Base-by-base conservation (phyloP, 1,139 yeast species). In the Candida mesenterica region DNA sequence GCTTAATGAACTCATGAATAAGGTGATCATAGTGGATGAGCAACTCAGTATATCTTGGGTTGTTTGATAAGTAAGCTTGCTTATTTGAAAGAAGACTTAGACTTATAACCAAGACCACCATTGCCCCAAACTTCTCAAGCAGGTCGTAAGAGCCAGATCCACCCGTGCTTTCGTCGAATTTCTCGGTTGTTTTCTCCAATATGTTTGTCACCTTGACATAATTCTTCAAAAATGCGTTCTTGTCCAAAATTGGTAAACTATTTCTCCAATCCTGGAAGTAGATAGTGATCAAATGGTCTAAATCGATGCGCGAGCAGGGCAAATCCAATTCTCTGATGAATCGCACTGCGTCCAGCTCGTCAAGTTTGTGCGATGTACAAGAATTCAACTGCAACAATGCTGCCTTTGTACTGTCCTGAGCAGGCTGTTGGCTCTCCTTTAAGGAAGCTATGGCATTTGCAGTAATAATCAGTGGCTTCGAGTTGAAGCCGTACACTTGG, bases 221-320 rank as follows among this genome's bases (percentile, higher is more conserved):
- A 45, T 77, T 76, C 22, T 67, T 63, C 51, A 82, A 64, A 49
- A 87, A 87, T 4, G 76, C 68, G 32, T 75, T 74, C 48, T 79
- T 78, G 54, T 85, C 86, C 35, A 88, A 54, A 8, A 86, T 68
- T 0, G 96, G 94, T 28, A 82, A 67, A 12, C 77, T 61, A 29
- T 74, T 70, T 24, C 87, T 83, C 95, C 96, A 89, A 42, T 83
- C 84, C 44, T 79, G 82, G 60, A 87, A 88, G 55, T 76, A 89
- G 1, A 74, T 57, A 0, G 81, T 73, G 27, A 77, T 66, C 26
- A 79, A 61, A 20, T 75, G 75, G 47, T 81, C 85, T 43, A 79
- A 53, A 41, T 78, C 80, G 31, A 75, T 52, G 38, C 79, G 68
- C 14, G 79, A 60, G 2, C 34, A 55, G 1, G 89, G 87, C 4